phyloP scores from a whole-genome alignment of 768 basidiomycete genomes.

The Leccinum barrowsii region DNA sequence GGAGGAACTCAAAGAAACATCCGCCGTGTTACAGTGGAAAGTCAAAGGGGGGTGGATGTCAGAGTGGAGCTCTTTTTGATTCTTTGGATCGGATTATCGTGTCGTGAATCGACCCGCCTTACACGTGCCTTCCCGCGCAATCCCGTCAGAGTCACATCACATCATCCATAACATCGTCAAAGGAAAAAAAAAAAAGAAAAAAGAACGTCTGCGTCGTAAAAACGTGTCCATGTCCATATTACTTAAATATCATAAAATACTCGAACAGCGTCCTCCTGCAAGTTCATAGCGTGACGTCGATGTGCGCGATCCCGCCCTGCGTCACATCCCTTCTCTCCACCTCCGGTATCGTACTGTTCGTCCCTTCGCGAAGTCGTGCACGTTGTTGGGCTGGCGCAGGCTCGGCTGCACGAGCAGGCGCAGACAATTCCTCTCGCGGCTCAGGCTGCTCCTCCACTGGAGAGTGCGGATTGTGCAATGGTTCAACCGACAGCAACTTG shows the following conservation, averaged over 20 bases:
- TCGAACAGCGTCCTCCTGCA: not conserved
- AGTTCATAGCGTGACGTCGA: constrained; percentile 24
- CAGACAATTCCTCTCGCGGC: not conserved
- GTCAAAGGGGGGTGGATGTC: not conserved
- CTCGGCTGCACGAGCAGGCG: not conserved
- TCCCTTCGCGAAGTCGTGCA: constrained; percentile 23
- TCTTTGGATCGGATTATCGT: constrained; percentile 24
- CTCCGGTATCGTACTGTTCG: constrained; percentile 18
- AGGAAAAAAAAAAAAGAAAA: not conserved
- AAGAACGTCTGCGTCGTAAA: not conserved
- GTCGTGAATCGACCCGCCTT: constrained; percentile 11
- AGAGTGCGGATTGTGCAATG: constrained; percentile 21
- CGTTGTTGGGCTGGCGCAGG: constrained; percentile 1
- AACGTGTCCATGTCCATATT: not conserved
- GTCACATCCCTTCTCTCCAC: constrained; percentile 18
- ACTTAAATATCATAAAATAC: constrained; percentile 21
- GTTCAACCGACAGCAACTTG: constrained; percentile 8
- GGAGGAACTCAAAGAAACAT: not conserved
- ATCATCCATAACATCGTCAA: not conserved
- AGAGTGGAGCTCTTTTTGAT: constrained; percentile 10
- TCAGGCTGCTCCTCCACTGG: constrained; percentile 12
- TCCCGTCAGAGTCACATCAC: not conserved
- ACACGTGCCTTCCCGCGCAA: constrained; percentile 14
- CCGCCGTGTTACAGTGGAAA: not conserved
- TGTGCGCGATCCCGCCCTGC: constrained; percentile 24